These are phyloP conservation scores for Sarocladiaceae sp. DNA, from an alignment of 2,329 filamentous ascomycete genomes.

Conservation along the genomic window DNA sequence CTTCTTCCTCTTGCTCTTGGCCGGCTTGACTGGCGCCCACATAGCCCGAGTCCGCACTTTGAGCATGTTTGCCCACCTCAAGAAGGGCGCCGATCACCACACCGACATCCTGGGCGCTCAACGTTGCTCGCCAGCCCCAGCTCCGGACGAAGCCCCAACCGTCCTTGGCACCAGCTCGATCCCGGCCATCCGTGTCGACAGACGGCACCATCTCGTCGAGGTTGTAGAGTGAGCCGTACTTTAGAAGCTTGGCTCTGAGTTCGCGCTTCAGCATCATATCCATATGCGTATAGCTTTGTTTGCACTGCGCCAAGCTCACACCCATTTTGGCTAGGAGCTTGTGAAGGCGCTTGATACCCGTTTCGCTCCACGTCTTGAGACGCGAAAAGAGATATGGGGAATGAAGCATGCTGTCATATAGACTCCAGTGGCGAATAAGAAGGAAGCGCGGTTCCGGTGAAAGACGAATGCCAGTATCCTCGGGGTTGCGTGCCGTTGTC, in stretches of 20 bases:
- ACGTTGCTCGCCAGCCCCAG: conserved; percentile 94
- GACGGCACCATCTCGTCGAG: conserved; percentile 88
- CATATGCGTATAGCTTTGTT: conserved; percentile 96
- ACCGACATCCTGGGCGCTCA: conserved; percentile 91
- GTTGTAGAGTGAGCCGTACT: conserved; percentile 89
- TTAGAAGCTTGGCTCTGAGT: conserved; percentile 75
- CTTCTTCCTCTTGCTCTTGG: conserved; percentile 40
- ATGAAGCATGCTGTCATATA: conserved; percentile 98
- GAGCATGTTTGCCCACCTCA: conserved; percentile 68
- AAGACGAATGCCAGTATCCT: conserved; percentile 84
- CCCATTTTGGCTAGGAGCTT: conserved; percentile 98
- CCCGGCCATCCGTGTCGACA: conserved; percentile 62
- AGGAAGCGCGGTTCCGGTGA: conserved; percentile 92
- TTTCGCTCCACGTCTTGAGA: conserved; percentile 90
- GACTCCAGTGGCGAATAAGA: conserved; percentile 89
- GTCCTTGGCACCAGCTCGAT: conserved; percentile 69
- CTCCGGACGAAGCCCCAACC: conserved; percentile 96
- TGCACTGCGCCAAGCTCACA: conserved; percentile 86
- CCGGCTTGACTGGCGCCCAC: conserved; percentile 22
- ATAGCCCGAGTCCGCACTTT: conserved; percentile 25
- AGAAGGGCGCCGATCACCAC: conserved; percentile 86
- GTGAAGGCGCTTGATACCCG: conserved; percentile 79
- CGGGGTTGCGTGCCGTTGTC: conserved; percentile 79
- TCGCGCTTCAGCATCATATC: conserved; percentile 93
- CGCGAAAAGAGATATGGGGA: conserved; percentile 89